A percentile compares a stretch with the other conserved stretches of the same genome.
These are phyloP conservation scores for Fusarium transvaalense DNA, from an alignment of 2,329 filamentous ascomycete genomes.

Conservation along the genomic window DNA sequence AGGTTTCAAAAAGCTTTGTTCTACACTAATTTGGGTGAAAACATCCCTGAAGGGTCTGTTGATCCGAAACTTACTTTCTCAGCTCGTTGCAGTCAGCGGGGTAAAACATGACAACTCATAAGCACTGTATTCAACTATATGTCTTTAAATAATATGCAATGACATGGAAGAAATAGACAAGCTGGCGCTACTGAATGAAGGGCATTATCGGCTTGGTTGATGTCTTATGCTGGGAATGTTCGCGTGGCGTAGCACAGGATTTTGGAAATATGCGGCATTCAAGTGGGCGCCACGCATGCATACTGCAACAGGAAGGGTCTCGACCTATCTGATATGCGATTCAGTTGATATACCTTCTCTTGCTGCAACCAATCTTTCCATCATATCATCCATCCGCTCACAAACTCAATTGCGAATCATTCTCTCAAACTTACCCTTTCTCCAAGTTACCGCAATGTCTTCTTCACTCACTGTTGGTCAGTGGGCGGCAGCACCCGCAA, in stretches of 20 bases:
- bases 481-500: constrained; percentile 2
- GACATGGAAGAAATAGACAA: no score
- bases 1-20: neutral
- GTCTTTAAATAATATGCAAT: no score
- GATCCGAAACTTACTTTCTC: neutral
- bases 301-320: neutral
- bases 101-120: no score
- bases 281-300: neutral
- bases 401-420: neutral
- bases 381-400: neutral
- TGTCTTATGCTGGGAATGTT: neutral
- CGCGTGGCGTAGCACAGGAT: neutral
- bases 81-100: neutral
- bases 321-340: neutral
- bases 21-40: neutral
- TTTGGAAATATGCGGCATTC: constrained; percentile 8
- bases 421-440: neutral
- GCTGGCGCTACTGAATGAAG: no score
- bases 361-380: neutral
- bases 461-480: constrained; percentile 2
- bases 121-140: no score
- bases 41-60: neutral
- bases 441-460: constrained; percentile 1
- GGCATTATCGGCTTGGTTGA: neutral
- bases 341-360: neutral